Evolutionary conservation across 2,329 filamentous ascomycete genomes (phyloP), one percentile per base, ranked within the genome.

Genomic region (Ascochyta rabiei): DNA sequence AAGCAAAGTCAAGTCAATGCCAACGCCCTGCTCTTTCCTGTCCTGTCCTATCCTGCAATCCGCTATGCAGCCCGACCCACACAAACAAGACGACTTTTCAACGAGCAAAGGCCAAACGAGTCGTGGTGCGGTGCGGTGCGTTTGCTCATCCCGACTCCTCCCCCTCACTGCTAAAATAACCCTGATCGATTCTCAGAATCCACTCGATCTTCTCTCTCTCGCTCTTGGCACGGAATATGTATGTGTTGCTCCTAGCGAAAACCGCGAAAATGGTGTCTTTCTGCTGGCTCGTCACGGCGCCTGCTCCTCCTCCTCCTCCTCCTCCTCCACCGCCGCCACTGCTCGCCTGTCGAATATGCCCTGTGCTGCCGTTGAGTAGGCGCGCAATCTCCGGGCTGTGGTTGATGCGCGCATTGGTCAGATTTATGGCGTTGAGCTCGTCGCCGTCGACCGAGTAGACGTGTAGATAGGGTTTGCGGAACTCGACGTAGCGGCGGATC

Each of bases 171-270:
- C 57, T 61, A 38, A 86, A 85, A 73, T 84, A 87, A 63, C 88
- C 90, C 80, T 96, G 89, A 76, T 99, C 95, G 65, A 99, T 91
- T 69, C 89, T 89, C 75, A 96, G 84, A 65, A 99, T 96, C 95
- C 95, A 99, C 74, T 98, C 95, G 65, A 93, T 88, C 81, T 97
- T 96, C 75, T 97, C 93, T 43, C 88, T 84, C 78, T 97, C 93
- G 67, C 87, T 93, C 54, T 92, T 84, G 21, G 92, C 90, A 13
- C 92, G 91, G 75, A 99, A 98, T 35, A 99, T 81, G 84, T 93
- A 99, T 28, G 93, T 96, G 75, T 97, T 97, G 74, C 95, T 89
- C 56, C 89, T 90, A 37, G 91, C 93, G 71, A 98, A 99, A 45
- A 99, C 86, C 12, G 95, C 95, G 81, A 96, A 99, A 35, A 98